Base-by-base conservation (phyloP, 805 yeast species). In the Komagataella mondaviorum region DNA sequence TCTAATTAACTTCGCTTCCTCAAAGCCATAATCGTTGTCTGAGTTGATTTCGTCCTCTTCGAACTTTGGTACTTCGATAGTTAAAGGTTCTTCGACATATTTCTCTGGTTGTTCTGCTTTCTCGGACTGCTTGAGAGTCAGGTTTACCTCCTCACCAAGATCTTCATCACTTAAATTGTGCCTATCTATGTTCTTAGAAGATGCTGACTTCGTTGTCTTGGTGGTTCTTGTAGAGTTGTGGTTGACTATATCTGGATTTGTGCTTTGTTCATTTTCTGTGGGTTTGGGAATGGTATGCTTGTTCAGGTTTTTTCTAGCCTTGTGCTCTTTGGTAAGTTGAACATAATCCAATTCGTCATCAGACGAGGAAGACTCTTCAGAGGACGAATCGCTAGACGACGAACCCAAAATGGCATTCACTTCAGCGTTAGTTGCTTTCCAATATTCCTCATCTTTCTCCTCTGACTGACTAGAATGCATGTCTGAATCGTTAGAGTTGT, bases 341-440 rank as follows among this genome's bases (percentile, higher is more conserved):
- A 85, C 86, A 62, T 82, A 83, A 65, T 85, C 91, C 2, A 84
- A 80, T 56, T 79, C 81, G 44, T 80, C 81, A 56, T 81, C 88
- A 57, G 78, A 83, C 0, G 83, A 78, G 8, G 81, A 76, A 16
- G 62, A 63, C 10, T 67, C 67, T 16, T 61, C 64, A 10, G 64
- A 69, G 23, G 62, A 61, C 2, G 57, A 63, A 24, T 63, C 66
- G 30, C 64, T 71, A 44, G 71, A 70, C 5, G 52, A 48, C 2
- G 53, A 48, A 3, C 63, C 62, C 53, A 62, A 56, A 46, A 59
- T 59, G 5, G 59, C 57, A 48, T 59, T 55, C 54, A 57, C 54
- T 46, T 60, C 59, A 17, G 52, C 55, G 16, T 54, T 59, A 1
- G 61, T 57, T 6, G 55, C 49, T 23, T 51, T 44, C n/a, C 54